A percentile compares a stretch with the other conserved stretches of the same genome.
Evolutionary conservation across 352 stramenopile species (phyloP).

Genomic region (Aphanomyces cochlioides): DNA sequence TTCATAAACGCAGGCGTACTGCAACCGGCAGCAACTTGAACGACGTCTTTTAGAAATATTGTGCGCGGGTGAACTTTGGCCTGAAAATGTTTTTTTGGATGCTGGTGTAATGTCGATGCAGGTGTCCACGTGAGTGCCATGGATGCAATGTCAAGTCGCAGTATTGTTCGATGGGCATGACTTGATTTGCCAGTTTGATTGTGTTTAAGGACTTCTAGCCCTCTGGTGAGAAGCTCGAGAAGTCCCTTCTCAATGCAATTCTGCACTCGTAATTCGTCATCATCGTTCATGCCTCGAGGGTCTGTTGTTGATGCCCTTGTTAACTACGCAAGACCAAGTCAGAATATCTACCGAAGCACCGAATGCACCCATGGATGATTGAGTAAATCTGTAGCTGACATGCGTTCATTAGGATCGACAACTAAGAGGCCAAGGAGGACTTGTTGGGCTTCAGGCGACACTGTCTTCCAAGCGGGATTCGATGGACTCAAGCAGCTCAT

Average conservation of each 20-base stretch:
- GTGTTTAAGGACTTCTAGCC: conserved; percentile 63
- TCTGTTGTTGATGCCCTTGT: conserved; percentile 22
- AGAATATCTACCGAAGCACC: neutral
- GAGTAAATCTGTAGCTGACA: conserved; percentile 60
- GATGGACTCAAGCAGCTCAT: conserved; percentile 67
- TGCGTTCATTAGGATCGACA: conserved; percentile 46
- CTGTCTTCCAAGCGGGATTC: conserved; percentile 54
- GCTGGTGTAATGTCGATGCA: conserved; percentile 22
- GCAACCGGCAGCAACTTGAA: conserved; percentile 51
- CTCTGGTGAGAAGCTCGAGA: conserved; percentile 54
- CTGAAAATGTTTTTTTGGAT: conserved; percentile 25
- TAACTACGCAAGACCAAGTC: neutral
- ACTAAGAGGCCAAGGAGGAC: conserved; percentile 58
- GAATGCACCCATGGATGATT: conserved; percentile 56
- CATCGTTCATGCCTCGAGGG: conserved; percentile 11
- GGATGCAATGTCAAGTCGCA: conserved; percentile 58
- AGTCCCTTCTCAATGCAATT: conserved; percentile 65
- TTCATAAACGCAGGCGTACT: conserved; percentile 48
- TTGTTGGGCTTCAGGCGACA: conserved; percentile 57
- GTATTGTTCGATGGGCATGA: conserved; percentile 40
- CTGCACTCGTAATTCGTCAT: conserved; percentile 39
- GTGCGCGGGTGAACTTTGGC: conserved; percentile 28
- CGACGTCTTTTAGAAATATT: conserved; percentile 51
- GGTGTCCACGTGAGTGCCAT: conserved; percentile 55
- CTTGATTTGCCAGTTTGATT: conserved; percentile 35